These are phyloP conservation scores for Diplodia seriata DNA, from an alignment of 2,329 filamentous ascomycete genomes.

Conservation along the genomic window DNA sequence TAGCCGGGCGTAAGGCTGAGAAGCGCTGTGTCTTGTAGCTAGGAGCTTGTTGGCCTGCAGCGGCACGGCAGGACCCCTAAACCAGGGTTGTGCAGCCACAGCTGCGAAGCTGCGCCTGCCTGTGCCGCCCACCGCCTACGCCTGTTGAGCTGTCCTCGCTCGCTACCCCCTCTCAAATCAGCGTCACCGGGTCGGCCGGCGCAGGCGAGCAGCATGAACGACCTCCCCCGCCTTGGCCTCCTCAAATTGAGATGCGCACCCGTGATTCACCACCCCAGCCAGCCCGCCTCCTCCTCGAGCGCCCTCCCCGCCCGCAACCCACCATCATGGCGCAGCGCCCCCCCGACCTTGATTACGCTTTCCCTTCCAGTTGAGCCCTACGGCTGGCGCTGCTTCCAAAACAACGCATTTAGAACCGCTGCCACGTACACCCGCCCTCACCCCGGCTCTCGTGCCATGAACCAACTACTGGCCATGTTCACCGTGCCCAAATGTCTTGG, in stretches of 20 bases:
- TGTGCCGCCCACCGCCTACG: background rate
- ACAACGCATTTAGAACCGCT: too few species aligned
- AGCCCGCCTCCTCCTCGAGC: too few species aligned
- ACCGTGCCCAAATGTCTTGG: background rate
- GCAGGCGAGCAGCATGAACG: background rate
- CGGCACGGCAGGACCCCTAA: background rate
- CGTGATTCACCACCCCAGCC: conserved; percentile 24
- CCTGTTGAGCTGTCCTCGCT: background rate
- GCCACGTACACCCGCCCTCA: background rate
- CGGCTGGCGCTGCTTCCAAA: too few species aligned
- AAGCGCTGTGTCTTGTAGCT: background rate
- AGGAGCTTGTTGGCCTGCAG: background rate
- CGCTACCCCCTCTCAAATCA: background rate
- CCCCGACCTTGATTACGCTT: conserved; percentile 1
- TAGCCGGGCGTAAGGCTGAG: conserved; percentile 25
- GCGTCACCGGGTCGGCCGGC: too few species aligned
- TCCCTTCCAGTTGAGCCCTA: background rate
- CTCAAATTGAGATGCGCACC: conserved; percentile 22
- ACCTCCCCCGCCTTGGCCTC: conserved; percentile 19
- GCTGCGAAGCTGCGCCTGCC: conserved; percentile 1
- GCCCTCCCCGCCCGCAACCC: too few species aligned
- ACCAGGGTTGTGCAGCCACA: conserved; percentile 21
- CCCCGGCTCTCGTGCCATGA: background rate
- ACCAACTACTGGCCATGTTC: background rate
- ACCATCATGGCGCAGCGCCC: background rate